Percentiles rank a stretch among this genome's conserved stretches.
These are phyloP conservation scores for Ramularia endophylla DNA, from an alignment of 2,329 filamentous ascomycete species.

Conservation along the genomic window DNA sequence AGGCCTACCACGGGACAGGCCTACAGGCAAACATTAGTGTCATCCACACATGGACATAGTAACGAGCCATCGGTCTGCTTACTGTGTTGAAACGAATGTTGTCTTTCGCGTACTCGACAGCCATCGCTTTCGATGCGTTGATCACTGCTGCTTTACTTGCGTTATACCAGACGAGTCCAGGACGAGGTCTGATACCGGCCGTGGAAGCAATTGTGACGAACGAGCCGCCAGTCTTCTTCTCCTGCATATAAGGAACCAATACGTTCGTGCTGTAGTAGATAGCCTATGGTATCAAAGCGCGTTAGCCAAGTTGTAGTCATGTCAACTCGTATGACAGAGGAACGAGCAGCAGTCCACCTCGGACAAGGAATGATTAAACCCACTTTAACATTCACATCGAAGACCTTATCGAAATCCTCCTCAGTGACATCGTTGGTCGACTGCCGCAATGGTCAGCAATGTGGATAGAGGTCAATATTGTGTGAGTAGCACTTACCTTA, in stretches of 20 bases:
- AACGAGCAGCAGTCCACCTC: no score
- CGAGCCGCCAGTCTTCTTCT: conserved; percentile 50
- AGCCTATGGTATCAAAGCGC: no score
- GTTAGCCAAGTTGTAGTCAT: no score
- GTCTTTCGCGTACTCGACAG: conserved; percentile 65
- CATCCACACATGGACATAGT: no score
- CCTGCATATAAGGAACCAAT: conserved; percentile 56
- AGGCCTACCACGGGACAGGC: conserved; percentile 47
- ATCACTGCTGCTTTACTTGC: conserved; percentile 60
- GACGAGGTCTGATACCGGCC: conserved; percentile 55
- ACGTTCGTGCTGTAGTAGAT: conserved; percentile 57
- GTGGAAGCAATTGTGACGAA: conserved; percentile 64
- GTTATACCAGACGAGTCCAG: conserved; percentile 64
- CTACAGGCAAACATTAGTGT: no score
- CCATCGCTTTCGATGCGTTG: conserved; percentile 59
- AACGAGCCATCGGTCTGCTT: no score
- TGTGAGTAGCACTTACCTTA: conserved; percentile 35
- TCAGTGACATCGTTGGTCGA: conserved; percentile 59
- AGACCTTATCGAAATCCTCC: conserved; percentile 59
- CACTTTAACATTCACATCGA: conserved; percentile 61
- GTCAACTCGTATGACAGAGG: no score
- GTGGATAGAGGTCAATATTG: background rate
- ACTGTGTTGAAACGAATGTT: conserved; percentile 64
- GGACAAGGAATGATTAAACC: no score
- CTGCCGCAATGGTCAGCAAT: no score